Percentiles rank a stretch among this genome's conserved stretches.
These are phyloP conservation scores for Phytophthora sp. DNA, from an alignment of 352 stramenopile species.

Conservation along the genomic window DNA sequence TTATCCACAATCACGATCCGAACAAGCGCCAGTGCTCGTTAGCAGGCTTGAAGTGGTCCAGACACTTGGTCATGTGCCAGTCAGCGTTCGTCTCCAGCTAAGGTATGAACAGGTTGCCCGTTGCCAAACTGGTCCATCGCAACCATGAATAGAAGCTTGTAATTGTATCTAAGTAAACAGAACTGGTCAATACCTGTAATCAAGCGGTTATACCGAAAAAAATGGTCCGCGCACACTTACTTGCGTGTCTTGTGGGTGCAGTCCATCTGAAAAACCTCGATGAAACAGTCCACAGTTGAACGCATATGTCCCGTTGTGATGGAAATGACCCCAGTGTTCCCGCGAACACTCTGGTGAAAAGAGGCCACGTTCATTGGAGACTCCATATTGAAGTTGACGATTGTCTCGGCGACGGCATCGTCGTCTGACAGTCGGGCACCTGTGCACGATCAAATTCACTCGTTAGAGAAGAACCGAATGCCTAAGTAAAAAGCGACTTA, in stretches of 20 bases:
- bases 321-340: too few relatives aligned
- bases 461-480: background rate
- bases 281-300: too few relatives aligned
- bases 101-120: slow-evolving; percentile 7
- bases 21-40: too few relatives aligned
- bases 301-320: too few relatives aligned
- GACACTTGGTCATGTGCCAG: too few relatives aligned
- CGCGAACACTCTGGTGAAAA: too few relatives aligned
- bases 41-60: too few relatives aligned
- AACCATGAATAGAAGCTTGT: slow-evolving; percentile 8
- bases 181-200: slow-evolving; percentile 2
- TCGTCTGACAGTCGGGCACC: slow-evolving; percentile 1
- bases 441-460: background rate
- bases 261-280: too few relatives aligned
- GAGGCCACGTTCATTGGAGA: too few relatives aligned
- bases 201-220: background rate
- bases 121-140: slow-evolving; percentile 17
- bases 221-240: background rate
- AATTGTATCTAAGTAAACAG: slow-evolving; percentile 15
- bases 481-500: background rate
- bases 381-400: slow-evolving; percentile 13
- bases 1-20: too few relatives aligned
- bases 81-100: too few relatives aligned
- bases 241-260: too few relatives aligned
- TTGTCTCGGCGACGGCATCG: slow-evolving; percentile 6